These are phyloP conservation scores for Cutaneotrichosporon sp. DNA, from an alignment of 1,284 basidiomycete genomes.

Conservation along the genomic window DNA sequence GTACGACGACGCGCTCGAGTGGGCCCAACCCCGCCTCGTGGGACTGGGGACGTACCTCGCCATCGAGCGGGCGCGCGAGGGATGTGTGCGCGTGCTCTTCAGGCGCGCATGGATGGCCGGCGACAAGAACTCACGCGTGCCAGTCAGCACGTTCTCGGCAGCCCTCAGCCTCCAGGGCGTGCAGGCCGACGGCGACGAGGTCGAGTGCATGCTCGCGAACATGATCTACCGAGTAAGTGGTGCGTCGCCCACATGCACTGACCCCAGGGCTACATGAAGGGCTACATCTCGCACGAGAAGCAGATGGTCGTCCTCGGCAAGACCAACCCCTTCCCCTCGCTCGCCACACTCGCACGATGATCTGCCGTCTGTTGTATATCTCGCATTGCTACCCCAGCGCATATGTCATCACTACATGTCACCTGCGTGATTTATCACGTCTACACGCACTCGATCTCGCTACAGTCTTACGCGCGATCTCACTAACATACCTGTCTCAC, in stretches of 20 bases:
- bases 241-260: neutral
- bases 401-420: neutral
- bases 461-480: no score
- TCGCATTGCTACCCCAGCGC: constrained; percentile 2
- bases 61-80: constrained; percentile 82
- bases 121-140: constrained; percentile 71
- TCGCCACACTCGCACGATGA: constrained; percentile 39
- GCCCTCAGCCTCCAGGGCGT: constrained; percentile 67
- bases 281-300: constrained; percentile 94
- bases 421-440: no score
- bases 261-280: constrained; percentile 73
- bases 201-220: constrained; percentile 90
- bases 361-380: constrained; percentile 1
- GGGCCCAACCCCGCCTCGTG: constrained; percentile 68
- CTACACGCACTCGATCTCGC: no score
- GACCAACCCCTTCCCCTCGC: constrained; percentile 74
- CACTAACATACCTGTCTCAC: no score
- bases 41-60: constrained; percentile 82
- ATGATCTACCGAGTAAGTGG: constrained; percentile 75
- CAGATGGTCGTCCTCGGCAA: constrained; percentile 87
- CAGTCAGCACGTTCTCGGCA: constrained; percentile 72
- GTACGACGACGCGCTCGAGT: constrained; percentile 77
- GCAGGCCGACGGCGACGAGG: constrained; percentile 66
- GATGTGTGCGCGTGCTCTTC: constrained; percentile 81
- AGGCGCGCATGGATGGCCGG: constrained; percentile 81